Percentiles rank a stretch among this genome's conserved stretches.
These are phyloP conservation scores for Puccinellia tenuiflora DNA, from an alignment of 176 grass and related monocot species.

Conservation along the genomic window DNA sequence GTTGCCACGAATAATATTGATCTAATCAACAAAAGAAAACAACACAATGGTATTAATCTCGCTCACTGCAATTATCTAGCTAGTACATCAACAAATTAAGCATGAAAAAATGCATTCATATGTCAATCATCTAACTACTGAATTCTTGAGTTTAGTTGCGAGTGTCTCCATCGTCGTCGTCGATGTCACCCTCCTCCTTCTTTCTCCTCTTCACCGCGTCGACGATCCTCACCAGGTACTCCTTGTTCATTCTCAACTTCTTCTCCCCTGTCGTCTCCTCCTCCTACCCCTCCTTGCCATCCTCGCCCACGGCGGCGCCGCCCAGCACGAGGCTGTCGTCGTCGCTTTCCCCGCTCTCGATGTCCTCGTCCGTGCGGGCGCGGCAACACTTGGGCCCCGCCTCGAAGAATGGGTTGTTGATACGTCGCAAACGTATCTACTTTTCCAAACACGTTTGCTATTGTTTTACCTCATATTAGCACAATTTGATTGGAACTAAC, in stretches of 20 bases:
- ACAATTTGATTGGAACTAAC: too few relatives aligned
- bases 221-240: conserved; percentile 38
- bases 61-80: too few relatives aligned
- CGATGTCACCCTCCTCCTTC: conserved; percentile 33
- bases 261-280: conserved; percentile 54
- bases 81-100: too few relatives aligned
- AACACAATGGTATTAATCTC: too few relatives aligned
- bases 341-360: conserved; percentile 50
- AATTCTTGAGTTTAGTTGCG: too few relatives aligned
- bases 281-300: background rate
- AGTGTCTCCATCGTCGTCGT: conserved; percentile 23
- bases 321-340: background rate
- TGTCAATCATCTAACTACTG: background rate
- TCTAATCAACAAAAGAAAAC: too few relatives aligned
- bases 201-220: conserved; percentile 43
- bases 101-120: too few relatives aligned
- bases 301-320: background rate
- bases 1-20: too few relatives aligned
- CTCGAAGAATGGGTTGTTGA: conserved; percentile 61
- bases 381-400: conserved; percentile 23
- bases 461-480: too few relatives aligned
- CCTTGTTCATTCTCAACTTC: conserved; percentile 39
- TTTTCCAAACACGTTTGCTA: too few relatives aligned
- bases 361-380: conserved; percentile 28
- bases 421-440: too few relatives aligned